Conservation (phyloP, 129 eudicot genomes). For the Helianthus tuberosus region DNA sequence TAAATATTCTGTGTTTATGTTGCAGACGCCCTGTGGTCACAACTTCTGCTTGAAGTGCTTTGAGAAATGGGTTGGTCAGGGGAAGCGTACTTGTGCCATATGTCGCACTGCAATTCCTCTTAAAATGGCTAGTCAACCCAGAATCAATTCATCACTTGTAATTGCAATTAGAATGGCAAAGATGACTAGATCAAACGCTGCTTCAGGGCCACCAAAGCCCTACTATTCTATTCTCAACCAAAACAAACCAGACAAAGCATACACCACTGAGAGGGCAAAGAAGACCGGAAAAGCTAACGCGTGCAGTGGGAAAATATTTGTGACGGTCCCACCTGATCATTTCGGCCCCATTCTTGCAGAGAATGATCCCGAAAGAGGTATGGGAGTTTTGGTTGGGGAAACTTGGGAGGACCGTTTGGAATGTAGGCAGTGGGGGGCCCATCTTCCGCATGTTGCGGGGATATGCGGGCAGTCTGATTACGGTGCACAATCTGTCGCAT, state of each 20-base stretch:
- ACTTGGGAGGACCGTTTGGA: conserved; percentile 76
- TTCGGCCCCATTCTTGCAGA: conserved; percentile 88
- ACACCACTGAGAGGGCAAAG: conserved; percentile 86
- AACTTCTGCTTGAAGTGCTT: conserved; percentile 94
- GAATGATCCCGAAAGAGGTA: conserved; percentile 76
- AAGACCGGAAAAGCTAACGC: conserved; percentile 93
- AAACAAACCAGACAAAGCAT: conserved; percentile 80
- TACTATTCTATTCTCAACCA: conserved; percentile 55
- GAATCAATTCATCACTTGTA: conserved; percentile 77
- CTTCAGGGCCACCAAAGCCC: conserved; percentile 58
- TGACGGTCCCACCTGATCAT: conserved; percentile 74
- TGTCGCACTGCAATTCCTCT: conserved; percentile 70
- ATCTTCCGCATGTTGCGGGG: conserved; percentile 87
- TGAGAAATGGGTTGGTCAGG: conserved; percentile 89
- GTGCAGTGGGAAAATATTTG: conserved; percentile 86
- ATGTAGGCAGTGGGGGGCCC: conserved; percentile 97
- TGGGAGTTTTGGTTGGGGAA: conserved; percentile 90
- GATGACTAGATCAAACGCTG: conserved; percentile 45
- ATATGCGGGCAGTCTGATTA: conserved; percentile 70
- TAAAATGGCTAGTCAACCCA: conserved; percentile 74
- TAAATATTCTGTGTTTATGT: conserved; percentile 8
- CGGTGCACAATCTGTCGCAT: conserved; percentile 90
- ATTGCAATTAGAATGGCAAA: conserved; percentile 81
- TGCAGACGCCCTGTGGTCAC: conserved; percentile 94
- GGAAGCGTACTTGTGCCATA: conserved; percentile 73